A percentile compares a stretch with the other conserved stretches of the same genome.
Conservation (phyloP, 1,139 yeast genomes). For the Blastobotrys illinoisensis region DNA sequence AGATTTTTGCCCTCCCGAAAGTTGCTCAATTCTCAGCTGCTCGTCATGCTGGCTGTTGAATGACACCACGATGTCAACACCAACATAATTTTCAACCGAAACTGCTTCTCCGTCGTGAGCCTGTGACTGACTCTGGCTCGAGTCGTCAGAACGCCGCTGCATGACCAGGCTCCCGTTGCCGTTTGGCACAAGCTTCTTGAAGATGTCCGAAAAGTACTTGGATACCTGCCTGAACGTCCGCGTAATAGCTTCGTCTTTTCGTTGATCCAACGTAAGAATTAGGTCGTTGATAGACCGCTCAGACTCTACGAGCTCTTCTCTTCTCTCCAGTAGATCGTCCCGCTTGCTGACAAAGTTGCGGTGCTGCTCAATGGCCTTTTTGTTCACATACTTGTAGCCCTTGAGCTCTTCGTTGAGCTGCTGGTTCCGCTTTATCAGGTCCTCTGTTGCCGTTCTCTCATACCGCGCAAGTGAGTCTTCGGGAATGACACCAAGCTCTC, state of each 20-base stretch:
- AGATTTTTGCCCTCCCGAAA: conserved; percentile 96
- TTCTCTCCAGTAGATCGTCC: conserved; percentile 47
- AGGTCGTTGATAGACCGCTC: conserved; percentile 67
- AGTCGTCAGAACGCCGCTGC: conserved; percentile 40
- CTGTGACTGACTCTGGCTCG: conserved; percentile 9
- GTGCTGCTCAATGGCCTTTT: conserved; percentile 85
- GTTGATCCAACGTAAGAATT: conserved; percentile 64
- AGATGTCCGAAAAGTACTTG: conserved; percentile 63
- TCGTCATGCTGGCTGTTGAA: conserved; percentile 85
- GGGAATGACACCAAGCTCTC: conserved; percentile 82
- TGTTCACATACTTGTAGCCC: conserved; percentile 73
- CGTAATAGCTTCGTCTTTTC: conserved; percentile 79
- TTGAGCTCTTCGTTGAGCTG: conserved; percentile 53
- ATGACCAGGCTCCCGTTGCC: conserved; percentile 75
- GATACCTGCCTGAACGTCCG: conserved; percentile 76
- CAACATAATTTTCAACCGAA: conserved; percentile 54
- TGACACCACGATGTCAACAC: conserved; percentile 84
- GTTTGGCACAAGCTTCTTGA: conserved; percentile 74
- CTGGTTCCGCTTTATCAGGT: conserved; percentile 52
- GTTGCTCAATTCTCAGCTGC: conserved; percentile 82
- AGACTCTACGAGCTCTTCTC: conserved; percentile 65
- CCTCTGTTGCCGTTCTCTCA: conserved; percentile 43
- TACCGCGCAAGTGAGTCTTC: conserved; percentile 69
- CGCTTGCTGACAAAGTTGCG: conserved; percentile 68
- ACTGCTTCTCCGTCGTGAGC: conserved; percentile 5